Percentiles rank a stretch among this genome's conserved stretches.
Conservation (phyloP, 352 stramenopile genomes). For the Labyrinthula sp. region DNA sequence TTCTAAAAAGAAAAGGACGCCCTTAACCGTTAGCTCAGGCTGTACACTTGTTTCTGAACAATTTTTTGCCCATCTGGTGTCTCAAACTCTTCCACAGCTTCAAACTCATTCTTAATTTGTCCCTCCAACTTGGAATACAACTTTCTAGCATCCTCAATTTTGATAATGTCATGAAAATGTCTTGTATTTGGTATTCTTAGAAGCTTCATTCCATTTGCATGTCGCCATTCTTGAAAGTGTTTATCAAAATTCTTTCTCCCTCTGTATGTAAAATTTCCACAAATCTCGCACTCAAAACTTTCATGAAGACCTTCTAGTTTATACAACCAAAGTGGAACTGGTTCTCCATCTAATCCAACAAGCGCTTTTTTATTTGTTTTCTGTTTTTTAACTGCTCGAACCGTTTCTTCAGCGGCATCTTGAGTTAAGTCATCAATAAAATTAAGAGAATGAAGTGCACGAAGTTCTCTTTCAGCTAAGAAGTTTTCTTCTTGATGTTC, state of each 20-base stretch:
- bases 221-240: constrained; percentile 92
- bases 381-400: too few relatives aligned
- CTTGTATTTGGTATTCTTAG: constrained; percentile 97
- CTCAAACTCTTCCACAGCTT: constrained; percentile 74
- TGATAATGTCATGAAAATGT: constrained; percentile 96
- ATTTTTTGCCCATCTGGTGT: too few relatives aligned
- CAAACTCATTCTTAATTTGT: constrained; percentile 69
- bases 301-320: constrained; percentile 94
- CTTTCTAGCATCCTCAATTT: constrained; percentile 75
- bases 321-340: constrained; percentile 98
- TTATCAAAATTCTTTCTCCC: constrained; percentile 80
- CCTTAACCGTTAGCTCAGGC: too few relatives aligned
- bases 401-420: too few relatives aligned
- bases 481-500: too few relatives aligned
- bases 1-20: too few relatives aligned
- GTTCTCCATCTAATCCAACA: constrained; percentile 98
- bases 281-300: constrained; percentile 97
- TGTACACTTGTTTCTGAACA: too few relatives aligned
- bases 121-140: constrained; percentile 88
- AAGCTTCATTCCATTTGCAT: constrained; percentile 91
- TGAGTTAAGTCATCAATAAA: too few relatives aligned
- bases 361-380: too few relatives aligned
- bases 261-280: constrained; percentile 91
- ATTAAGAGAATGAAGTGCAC: too few relatives aligned
- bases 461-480: too few relatives aligned